Percentiles rank a stretch among this genome's conserved stretches.
phyloP scores from a whole-genome alignment of 352 stramenopile genomes.

The Lagenidium sp. region DNA sequence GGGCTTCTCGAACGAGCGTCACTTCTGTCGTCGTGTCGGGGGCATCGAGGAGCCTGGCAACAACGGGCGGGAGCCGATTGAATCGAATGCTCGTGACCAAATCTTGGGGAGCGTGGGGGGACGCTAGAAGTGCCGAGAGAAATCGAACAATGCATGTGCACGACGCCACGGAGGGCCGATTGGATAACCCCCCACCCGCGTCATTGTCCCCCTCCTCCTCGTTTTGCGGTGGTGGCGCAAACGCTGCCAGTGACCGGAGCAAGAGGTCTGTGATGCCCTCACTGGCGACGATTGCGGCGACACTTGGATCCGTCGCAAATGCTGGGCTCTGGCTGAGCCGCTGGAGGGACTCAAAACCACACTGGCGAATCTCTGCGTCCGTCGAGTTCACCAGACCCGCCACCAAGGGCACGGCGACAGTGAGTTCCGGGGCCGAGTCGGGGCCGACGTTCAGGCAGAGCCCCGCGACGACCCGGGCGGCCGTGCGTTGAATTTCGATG shows the following conservation, averaged over 20 bases:
- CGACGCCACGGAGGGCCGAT: not conserved
- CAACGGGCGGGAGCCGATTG: slow-evolving; percentile 27
- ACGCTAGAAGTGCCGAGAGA: slow-evolving; percentile 6
- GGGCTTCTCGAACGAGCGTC: slow-evolving; percentile 34
- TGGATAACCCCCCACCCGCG: not conserved
- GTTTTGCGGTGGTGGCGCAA: too few species aligned
- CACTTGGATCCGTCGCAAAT: too few species aligned
- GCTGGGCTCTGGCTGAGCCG: slow-evolving; percentile 37
- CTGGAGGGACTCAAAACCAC: slow-evolving; percentile 36
- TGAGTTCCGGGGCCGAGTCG: slow-evolving; percentile 18
- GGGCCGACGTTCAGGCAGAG: slow-evolving; percentile 36
- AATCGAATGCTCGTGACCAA: slow-evolving; percentile 28
- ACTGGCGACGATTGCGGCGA: slow-evolving; percentile 29
- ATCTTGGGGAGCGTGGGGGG: slow-evolving; percentile 5
- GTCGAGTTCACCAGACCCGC: slow-evolving; percentile 32
- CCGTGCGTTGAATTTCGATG: slow-evolving; percentile 58
- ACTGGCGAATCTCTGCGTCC: slow-evolving; percentile 46
- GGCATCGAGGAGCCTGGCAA: slow-evolving; percentile 30
- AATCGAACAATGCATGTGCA: slow-evolving; percentile 9
- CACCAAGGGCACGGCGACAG: slow-evolving; percentile 32
- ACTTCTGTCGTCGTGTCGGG: slow-evolving; percentile 33
- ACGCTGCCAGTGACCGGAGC: slow-evolving; percentile 10
- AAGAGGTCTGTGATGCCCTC: slow-evolving; percentile 29
- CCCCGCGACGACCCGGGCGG: slow-evolving; percentile 37
- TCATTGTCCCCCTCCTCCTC: not conserved